phyloP scores from a whole-genome alignment of 768 basidiomycete species.

The Leccinum barrowsii region DNA sequence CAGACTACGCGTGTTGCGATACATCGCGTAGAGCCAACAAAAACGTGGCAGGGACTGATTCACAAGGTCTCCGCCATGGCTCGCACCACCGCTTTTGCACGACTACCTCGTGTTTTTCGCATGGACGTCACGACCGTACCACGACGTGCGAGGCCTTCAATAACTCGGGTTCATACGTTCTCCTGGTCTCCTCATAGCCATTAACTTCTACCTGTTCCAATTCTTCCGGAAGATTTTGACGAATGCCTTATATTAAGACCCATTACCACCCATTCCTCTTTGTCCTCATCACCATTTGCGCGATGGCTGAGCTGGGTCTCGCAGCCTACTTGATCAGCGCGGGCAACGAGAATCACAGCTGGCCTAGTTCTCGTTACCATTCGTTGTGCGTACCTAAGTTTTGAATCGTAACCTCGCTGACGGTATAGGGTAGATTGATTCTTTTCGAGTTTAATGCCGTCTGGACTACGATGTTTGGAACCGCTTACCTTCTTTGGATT shows the following conservation, averaged over 20 bases:
- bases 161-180: slow-evolving; percentile 9
- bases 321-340: slow-evolving; percentile 69
- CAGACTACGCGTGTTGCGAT: slow-evolving; percentile 13
- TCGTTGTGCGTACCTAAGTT: slow-evolving; percentile 45
- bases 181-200: slow-evolving; percentile 10
- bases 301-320: slow-evolving; percentile 70
- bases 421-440: slow-evolving; percentile 41
- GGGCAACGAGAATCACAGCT: slow-evolving; percentile 59
- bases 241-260: slow-evolving; percentile 44
- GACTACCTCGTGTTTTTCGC: slow-evolving; percentile 32
- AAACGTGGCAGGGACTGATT: slow-evolving; percentile 8
- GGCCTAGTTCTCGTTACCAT: slow-evolving; percentile 62
- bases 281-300: slow-evolving; percentile 60
- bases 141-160: slow-evolving; percentile 22
- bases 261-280: slow-evolving; percentile 64
- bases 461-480: slow-evolving; percentile 73
- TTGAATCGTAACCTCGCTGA: slow-evolving; percentile 4
- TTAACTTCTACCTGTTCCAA: slow-evolving; percentile 11
- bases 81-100: slow-evolving; percentile 7
- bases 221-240: slow-evolving; percentile 11
- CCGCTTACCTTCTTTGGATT: slow-evolving; percentile 70
- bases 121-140: slow-evolving; percentile 27
- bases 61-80: slow-evolving; percentile 3
- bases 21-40: slow-evolving; percentile 6
- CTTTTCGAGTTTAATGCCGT: slow-evolving; percentile 60